These are phyloP conservation scores for Alternaria sp. DNA, from an alignment of 2,329 filamentous ascomycete genomes.

Conservation along the genomic window DNA sequence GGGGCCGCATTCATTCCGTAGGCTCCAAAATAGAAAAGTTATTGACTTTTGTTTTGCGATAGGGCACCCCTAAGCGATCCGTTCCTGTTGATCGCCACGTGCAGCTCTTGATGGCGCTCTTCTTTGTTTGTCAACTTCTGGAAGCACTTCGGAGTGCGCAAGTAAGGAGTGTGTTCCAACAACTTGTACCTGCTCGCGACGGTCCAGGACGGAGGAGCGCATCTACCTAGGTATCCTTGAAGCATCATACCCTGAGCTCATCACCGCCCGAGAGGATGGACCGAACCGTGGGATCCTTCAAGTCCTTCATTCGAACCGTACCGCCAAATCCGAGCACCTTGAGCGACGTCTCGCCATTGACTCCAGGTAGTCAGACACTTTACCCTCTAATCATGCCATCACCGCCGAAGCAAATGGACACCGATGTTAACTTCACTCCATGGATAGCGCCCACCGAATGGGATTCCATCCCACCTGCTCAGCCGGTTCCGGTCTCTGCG, in stretches of 20 bases:
- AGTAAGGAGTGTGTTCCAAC: conserved; percentile 1
- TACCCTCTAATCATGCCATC: conserved; percentile 1
- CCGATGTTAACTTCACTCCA: conserved; percentile 15
- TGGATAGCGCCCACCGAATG: conserved; percentile 40
- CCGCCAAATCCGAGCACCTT: conserved; percentile 23
- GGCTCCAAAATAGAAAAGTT: conserved; percentile 2
- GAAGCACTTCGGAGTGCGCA: conserved; percentile 22
- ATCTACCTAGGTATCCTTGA: conserved; percentile 29
- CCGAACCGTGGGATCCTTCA: conserved; percentile 40
- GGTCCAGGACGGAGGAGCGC: conserved; percentile 24
- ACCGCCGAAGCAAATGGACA: not conserved
- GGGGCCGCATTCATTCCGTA: conserved; percentile 1
- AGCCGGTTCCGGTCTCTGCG: not conserved
- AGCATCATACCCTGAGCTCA: conserved; percentile 27
- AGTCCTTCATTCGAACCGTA: conserved; percentile 34
- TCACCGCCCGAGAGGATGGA: conserved; percentile 43
- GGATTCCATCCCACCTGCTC: conserved; percentile 10
- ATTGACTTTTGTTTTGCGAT: conserved; percentile 34
- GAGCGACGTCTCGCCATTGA: conserved; percentile 28
- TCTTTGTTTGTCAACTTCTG: conserved; percentile 44
- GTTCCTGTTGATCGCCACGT: conserved; percentile 29
- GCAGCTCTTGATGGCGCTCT: conserved; percentile 10
- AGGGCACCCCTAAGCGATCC: conserved; percentile 15
- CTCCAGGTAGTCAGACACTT: conserved; percentile 2
- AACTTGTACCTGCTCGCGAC: conserved; percentile 22